These are phyloP conservation scores for Trichoderma hamatum DNA, from an alignment of 2,329 filamentous ascomycete genomes.

Conservation along the genomic window DNA sequence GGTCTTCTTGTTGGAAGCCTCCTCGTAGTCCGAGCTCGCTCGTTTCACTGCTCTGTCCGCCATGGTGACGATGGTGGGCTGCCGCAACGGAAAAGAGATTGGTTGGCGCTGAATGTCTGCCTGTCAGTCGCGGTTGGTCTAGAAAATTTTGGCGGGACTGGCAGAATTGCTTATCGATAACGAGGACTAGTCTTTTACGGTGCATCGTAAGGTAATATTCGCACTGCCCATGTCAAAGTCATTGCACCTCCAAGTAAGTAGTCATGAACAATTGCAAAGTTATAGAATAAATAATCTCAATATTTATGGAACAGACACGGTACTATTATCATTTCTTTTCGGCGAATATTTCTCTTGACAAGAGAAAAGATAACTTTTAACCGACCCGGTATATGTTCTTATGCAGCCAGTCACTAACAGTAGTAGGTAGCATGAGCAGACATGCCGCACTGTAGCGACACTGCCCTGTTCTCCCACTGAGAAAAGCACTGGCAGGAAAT, in stretches of 20 bases:
- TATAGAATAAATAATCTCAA: not conserved
- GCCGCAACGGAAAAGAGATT: slow-evolving; percentile 12
- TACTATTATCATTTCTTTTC: not conserved
- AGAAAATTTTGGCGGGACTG: slow-evolving; percentile 36
- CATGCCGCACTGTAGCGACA: slow-evolving; percentile 20
- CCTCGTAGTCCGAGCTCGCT: slow-evolving; percentile 49
- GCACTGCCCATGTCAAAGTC: not conserved
- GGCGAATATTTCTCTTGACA: not conserved
- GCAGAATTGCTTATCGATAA: slow-evolving; percentile 42
- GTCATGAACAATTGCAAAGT: too few species aligned
- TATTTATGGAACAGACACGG: not conserved
- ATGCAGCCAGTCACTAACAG: not conserved
- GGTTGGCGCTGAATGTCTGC: not conserved
- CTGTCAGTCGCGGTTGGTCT: slow-evolving; percentile 17
- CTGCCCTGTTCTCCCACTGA: slow-evolving; percentile 20
- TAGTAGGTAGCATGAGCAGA: not conserved
- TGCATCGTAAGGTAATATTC: not conserved
- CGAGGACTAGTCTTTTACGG: not conserved
- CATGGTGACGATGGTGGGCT: slow-evolving; percentile 39
- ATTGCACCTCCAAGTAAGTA: too few species aligned
- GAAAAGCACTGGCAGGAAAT: slow-evolving; percentile 6
- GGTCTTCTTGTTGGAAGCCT: slow-evolving; percentile 48
- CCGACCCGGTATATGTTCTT: not conserved
- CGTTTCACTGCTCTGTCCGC: slow-evolving; percentile 50
- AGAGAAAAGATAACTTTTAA: not conserved